Evolutionary conservation across 257 asterid species (phyloP).

Genomic region (Echium plantagineum): DNA sequence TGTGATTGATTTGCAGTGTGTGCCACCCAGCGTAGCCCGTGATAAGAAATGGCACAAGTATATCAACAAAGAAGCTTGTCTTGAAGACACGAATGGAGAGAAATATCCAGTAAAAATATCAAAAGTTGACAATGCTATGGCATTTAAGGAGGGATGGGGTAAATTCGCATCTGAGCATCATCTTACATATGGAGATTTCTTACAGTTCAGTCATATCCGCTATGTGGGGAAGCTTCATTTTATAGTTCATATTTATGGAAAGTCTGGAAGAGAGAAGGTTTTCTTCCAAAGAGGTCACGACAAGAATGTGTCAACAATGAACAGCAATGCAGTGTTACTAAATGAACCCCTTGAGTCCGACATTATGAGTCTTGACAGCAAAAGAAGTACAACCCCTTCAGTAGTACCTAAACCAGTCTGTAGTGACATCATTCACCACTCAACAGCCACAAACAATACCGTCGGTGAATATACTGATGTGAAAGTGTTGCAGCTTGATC

Average conservation of each 20-base stretch:
- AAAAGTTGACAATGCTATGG: slow-evolving; percentile 17
- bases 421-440: slow-evolving; percentile 7
- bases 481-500: slow-evolving; percentile 3
- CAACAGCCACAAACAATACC: slow-evolving; percentile 1
- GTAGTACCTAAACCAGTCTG: slow-evolving; percentile 13
- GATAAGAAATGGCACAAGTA: slow-evolving; percentile 14
- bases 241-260: slow-evolving; percentile 32
- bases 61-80: slow-evolving; percentile 19
- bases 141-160: slow-evolving; percentile 53
- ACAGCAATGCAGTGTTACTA: slow-evolving; percentile 6
- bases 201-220: slow-evolving; percentile 25
- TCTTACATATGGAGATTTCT: slow-evolving; percentile 28
- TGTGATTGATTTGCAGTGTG: slow-evolving; percentile 32
- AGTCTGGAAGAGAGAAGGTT: slow-evolving; percentile 27
- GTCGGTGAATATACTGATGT: slow-evolving; percentile 5
- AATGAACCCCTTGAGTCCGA: slow-evolving; percentile 8
- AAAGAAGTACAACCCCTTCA: slow-evolving; percentile 11
- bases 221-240: slow-evolving; percentile 22
- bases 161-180: slow-evolving; percentile 30
- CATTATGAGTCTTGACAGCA: slow-evolving; percentile 7
- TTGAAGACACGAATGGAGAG: slow-evolving; percentile 43
- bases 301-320: slow-evolving; percentile 5
- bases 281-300: neutral
- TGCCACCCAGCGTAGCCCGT: slow-evolving; percentile 46
- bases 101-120: slow-evolving; percentile 35